phyloP scores from a whole-genome alignment of 2,329 filamentous ascomycete genomes.

The Stemphylium vesicarium region DNA sequence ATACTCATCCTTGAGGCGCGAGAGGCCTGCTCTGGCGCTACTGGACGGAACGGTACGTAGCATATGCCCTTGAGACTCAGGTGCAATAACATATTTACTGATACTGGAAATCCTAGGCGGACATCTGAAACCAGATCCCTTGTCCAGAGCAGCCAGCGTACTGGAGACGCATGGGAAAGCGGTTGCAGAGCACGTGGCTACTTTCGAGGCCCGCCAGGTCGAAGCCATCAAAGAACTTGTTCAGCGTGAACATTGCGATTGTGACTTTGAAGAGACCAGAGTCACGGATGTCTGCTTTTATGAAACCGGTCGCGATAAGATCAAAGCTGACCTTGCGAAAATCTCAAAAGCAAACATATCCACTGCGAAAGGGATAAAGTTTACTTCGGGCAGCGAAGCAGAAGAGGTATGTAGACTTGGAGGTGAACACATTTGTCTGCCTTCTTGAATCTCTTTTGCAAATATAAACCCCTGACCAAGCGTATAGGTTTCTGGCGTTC shows the following conservation, averaged over 20 bases:
- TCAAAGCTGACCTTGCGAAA: conserved; percentile 9
- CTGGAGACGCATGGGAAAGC: conserved; percentile 15
- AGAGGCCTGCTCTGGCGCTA: conserved; percentile 59
- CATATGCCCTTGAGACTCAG: neutral
- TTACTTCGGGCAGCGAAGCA: conserved; percentile 6
- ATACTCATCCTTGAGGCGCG: conserved; percentile 57
- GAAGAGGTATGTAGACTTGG: conserved; percentile 13
- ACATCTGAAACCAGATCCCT: conserved; percentile 48
- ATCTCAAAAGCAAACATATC: conserved; percentile 11
- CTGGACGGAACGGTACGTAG: conserved; percentile 59
- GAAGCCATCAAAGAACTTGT: conserved; percentile 14
- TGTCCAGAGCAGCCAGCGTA: conserved; percentile 15
- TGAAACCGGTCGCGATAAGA: conserved; percentile 6
- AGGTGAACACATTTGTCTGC: too few relatives aligned
- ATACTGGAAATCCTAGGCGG: conserved; percentile 2
- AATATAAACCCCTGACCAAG: too few relatives aligned
- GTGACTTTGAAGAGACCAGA: conserved; percentile 21
- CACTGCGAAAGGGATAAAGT: conserved; percentile 10
- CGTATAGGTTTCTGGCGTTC: conserved; percentile 13
- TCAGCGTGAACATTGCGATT: conserved; percentile 13
- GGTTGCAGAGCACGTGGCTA: conserved; percentile 19
- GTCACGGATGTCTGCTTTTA: conserved; percentile 17
- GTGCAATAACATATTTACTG: neutral
- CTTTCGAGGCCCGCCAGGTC: conserved; percentile 19
- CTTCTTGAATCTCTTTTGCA: neutral